Base-by-base conservation (phyloP, 2,329 filamentous ascomycete genomes). In the Thielaviopsis populi region DNA sequence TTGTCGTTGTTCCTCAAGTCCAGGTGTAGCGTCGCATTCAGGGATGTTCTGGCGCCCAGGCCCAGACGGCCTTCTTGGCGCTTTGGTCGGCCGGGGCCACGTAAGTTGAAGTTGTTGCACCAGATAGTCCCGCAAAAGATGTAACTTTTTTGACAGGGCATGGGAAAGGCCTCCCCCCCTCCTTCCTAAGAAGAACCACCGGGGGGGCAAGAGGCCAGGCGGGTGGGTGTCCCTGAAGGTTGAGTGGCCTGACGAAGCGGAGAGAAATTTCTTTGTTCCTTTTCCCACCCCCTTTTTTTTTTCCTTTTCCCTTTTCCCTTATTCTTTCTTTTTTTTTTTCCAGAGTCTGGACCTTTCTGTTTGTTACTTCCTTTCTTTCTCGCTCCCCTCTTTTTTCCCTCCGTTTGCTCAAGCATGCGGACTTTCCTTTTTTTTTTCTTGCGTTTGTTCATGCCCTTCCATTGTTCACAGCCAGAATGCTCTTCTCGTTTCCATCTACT, bases 341-440 rank as follows among this genome's bases (percentile, higher is more conserved):
- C n/a, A n/a, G n/a, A 8, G 33, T 37, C 33, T 37, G 33, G 33
- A 8, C 33, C 33, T 37, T 37, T 3, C 30, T 37, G 33, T 37
- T 37, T 37, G 33, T 8, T 37, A 33, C 3, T 3, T 33, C 6
- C 33, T 37, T 37, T 8, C 33, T 37, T 10, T 8, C 8, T 37
- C 33, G 33, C 33, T 37, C 7, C 7, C 33, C 33, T 8, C 11
- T 5, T 67, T 61, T 24, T 67, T n/a, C n/a, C n/a, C n/a, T n/a
- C 30, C 54, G 67, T 65, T 11, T 54, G 22, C 19, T 7, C 30
- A 13, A 22, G 22, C 10, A 54, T n/a, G 30, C 15, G 30, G 17
- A 30, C 65, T 63, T 8, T 67, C 64, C 11, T 68, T 63, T 40
- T 64, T 66, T 59, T 68, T 66, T 64, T 2, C 64, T 61, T 58